Conservation (phyloP, 108 stramenopile genomes). For the Nannochloropsis gaditana region DNA sequence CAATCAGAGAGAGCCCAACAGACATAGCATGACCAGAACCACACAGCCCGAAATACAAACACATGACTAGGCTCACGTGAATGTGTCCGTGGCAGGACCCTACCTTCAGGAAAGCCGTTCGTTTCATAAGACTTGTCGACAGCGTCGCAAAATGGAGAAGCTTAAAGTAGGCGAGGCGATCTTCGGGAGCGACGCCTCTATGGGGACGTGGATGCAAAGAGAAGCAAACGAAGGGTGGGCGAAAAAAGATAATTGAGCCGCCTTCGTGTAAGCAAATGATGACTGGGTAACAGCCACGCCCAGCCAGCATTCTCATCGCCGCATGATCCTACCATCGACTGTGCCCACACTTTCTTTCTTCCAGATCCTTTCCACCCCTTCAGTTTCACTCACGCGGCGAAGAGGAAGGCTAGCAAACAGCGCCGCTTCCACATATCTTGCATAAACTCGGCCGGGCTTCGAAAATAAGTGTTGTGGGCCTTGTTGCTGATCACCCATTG, state of each 20-base stretch:
- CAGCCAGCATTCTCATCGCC: too few species aligned
- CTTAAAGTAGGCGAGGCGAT: neutral
- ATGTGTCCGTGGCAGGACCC: neutral
- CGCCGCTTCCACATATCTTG: neutral
- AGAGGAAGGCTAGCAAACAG: neutral
- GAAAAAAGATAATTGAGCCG: neutral
- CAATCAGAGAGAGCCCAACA: too few species aligned
- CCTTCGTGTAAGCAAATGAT: too few species aligned
- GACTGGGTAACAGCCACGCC: too few species aligned
- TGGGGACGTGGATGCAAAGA: neutral
- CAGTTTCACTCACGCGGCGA: neutral
- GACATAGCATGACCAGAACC: too few species aligned
- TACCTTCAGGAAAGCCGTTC: neutral
- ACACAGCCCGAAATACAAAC: too few species aligned
- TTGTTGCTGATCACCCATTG: neutral
- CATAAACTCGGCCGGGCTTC: neutral
- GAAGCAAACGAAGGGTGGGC: neutral
- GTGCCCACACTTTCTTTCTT: neutral
- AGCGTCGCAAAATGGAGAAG: neutral
- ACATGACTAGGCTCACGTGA: too few species aligned
- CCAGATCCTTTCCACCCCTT: neutral
- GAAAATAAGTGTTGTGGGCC: neutral
- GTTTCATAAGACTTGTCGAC: neutral
- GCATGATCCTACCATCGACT: neutral
- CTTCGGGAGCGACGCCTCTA: neutral